phyloP scores from a whole-genome alignment of 495 filamentous ascomycete genomes.

The Acidiella bohemica region DNA sequence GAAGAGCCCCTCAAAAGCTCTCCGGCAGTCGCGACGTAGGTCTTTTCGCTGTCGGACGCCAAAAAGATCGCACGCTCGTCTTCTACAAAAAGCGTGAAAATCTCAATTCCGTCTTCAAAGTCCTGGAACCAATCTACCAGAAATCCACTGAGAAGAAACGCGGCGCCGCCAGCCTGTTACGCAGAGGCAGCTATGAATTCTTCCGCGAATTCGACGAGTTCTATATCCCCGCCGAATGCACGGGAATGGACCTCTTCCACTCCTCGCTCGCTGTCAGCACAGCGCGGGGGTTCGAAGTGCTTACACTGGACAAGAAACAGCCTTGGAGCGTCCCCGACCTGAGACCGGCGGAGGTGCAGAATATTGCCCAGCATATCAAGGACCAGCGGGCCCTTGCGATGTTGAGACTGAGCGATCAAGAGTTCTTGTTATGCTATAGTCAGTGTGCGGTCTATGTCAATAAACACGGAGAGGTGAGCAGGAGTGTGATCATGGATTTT shows the following conservation, averaged over 20 bases:
- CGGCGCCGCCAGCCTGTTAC: constrained; percentile 38
- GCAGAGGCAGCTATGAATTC: constrained; percentile 71
- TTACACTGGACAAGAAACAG: constrained; percentile 92
- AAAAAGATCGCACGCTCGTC: constrained; percentile 90
- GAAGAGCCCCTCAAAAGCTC: constrained; percentile 77
- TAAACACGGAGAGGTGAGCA: constrained; percentile 88
- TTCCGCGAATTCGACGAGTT: constrained; percentile 98
- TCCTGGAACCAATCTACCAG: constrained; percentile 84
- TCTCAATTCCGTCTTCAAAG: constrained; percentile 81
- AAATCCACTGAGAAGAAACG: constrained; percentile 66
- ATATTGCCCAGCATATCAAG: constrained; percentile 66
- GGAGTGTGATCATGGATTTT: constrained; percentile 92
- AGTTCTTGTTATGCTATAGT: constrained; percentile 87
- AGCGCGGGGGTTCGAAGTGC: constrained; percentile 82
- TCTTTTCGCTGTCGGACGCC: constrained; percentile 86
- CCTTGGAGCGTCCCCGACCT: constrained; percentile 83
- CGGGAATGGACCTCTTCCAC: constrained; percentile 90
- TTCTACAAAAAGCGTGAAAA: constrained; percentile 96
- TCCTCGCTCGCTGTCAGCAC: constrained; percentile 82
- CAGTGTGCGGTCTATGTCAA: constrained; percentile 96
- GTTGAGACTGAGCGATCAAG: constrained; percentile 85
- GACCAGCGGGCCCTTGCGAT: constrained; percentile 81
- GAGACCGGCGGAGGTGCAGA: constrained; percentile 55
- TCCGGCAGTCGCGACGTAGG: constrained; percentile 79
- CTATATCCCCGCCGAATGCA: constrained; percentile 95